Base-by-base conservation (phyloP, 345 rosid genomes). In the Hibiscus trionum region DNA sequence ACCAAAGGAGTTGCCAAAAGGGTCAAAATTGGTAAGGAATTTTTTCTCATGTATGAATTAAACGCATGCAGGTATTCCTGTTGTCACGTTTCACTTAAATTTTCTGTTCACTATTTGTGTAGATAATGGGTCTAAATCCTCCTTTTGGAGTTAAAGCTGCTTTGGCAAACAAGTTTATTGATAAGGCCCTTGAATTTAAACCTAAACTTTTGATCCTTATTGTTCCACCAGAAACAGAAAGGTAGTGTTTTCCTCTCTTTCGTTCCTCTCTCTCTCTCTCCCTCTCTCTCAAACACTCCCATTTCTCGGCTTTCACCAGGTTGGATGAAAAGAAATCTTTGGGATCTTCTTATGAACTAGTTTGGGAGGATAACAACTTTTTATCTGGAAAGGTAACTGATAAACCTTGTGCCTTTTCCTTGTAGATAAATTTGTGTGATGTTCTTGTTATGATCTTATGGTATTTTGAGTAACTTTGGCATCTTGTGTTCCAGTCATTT, bases 41-140 rank as follows among this genome's bases (percentile, higher is more conserved):
- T 63, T 66, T 59, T 70, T 69, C 73, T 69, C 26, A 56, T 44
- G 42, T 29, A 11, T 16, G 72, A 61, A 73, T 57, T 19, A 59
- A 8, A 33, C 11, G 5, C 44, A 31, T 46, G 29, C 53, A 58
- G n/a, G 44, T 50, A 66, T 53, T 71, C 29, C 24, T 50, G 16
- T 67, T 72, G 24, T 44, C 15, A 5, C 33, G 12, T 70, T 21
- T 52, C 17, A 52, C 58, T 61, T 72, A 5, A 11, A 12, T 56
- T 72, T 27, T 56, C 55, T 65, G 26, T 75, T 66, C 42, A 8
- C 17, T 26, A 69, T 56, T 67, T 73, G 77, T 61, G 72, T 80
- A 95, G 99, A 86, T 95, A 73, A 88, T 92, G 96, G 97, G 99
- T 76, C 76, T 92, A 73, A 95, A 92, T 82, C 99, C 99, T 76